Evolutionary conservation across 1,284 basidiomycete genomes (phyloP).

Genomic region (Heliocybe sulcata): DNA sequence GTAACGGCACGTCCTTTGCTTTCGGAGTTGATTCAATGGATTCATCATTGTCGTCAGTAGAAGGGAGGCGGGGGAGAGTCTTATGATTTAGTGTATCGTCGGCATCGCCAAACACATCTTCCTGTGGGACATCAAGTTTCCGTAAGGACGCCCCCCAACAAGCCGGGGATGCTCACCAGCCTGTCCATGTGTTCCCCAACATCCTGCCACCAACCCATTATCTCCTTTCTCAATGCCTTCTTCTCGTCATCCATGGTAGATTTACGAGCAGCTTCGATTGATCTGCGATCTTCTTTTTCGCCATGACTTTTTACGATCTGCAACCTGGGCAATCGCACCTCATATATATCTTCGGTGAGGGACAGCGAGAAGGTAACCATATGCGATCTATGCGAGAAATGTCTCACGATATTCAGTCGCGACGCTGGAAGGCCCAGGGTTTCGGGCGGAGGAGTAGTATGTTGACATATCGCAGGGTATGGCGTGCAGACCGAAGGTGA

Average conservation of each 20-base stretch:
- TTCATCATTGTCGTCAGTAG: slow-evolving; percentile 36
- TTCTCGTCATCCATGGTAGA: slow-evolving; percentile 31
- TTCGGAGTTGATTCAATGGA: slow-evolving; percentile 12
- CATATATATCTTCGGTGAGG: slow-evolving; percentile 46
- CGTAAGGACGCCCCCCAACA: background rate
- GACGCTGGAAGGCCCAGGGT: slow-evolving; percentile 24
- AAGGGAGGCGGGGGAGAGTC: slow-evolving; percentile 49
- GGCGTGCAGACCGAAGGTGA: slow-evolving; percentile 37
- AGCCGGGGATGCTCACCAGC: slow-evolving; percentile 33
- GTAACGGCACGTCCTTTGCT: slow-evolving; percentile 10
- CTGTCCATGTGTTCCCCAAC: slow-evolving; percentile 52
- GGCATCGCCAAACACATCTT: slow-evolving; percentile 26
- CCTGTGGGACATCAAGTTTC: slow-evolving; percentile 24
- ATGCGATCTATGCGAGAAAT: slow-evolving; percentile 34
- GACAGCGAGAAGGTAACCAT: slow-evolving; percentile 40
- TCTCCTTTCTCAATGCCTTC: slow-evolving; percentile 44
- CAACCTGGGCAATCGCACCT: slow-evolving; percentile 49
- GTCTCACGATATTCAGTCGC: slow-evolving; percentile 40
- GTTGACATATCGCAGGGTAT: slow-evolving; percentile 40
- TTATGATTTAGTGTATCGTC: slow-evolving; percentile 29
- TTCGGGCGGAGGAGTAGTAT: slow-evolving; percentile 34
- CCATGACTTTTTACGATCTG: slow-evolving; percentile 37
- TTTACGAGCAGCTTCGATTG: background rate
- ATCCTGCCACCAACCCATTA: slow-evolving; percentile 58
- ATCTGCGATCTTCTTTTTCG: slow-evolving; percentile 16